Base-by-base conservation (phyloP, 768 basidiomycete species). In the Lactifluus piperatus region DNA sequence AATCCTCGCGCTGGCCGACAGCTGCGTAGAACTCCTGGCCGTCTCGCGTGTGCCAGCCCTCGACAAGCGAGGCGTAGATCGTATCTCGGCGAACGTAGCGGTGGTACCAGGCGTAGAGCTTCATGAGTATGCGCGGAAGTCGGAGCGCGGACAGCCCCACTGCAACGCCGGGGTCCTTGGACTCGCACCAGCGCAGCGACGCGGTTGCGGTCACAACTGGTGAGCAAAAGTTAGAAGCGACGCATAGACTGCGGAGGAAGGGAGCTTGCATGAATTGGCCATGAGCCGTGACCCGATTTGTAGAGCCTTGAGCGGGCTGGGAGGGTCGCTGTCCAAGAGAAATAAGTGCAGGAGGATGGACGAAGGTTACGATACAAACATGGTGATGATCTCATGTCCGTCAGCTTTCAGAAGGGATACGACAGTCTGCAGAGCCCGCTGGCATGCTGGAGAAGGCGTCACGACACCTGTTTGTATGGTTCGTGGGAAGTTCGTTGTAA, bases 401-500 rank as follows among this genome's bases (percentile, higher is more conserved):
- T 77, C 60, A 32, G 70, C 74, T 32, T 71, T 57, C 20, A 85
- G 69, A 5, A 71, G 68, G 0, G 77, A 71, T 1, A 77, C 75
- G 1, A 82, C 81, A 24, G 61, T 71, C 36, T 75, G 64, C 9
- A 85, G 71, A 16, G 80, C 83, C n/a, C 84, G 76, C 30, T 69
- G 67, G 59, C 82, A 84, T 0, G 84, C 79, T 1, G 84, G 84
- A 2, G 84, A 83, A 3, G 82, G 80, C 29, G 68, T 62, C 2
- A 85, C 77, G 32, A 83, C 75, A 5, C 81, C 85, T 86, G 32
- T 37, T 52, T 20, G 30, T 16, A 54, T 24, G 39, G 11, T 26
- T 24, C 10, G 60, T 51, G 55, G 22, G 20, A n/a, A 22, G 6
- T 8, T 16, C 2, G 8, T 1, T 14, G 27, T 20, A 24, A 30